phyloP scores from a whole-genome alignment of 805 yeast genomes.

The Torulaspora franciscae region DNA sequence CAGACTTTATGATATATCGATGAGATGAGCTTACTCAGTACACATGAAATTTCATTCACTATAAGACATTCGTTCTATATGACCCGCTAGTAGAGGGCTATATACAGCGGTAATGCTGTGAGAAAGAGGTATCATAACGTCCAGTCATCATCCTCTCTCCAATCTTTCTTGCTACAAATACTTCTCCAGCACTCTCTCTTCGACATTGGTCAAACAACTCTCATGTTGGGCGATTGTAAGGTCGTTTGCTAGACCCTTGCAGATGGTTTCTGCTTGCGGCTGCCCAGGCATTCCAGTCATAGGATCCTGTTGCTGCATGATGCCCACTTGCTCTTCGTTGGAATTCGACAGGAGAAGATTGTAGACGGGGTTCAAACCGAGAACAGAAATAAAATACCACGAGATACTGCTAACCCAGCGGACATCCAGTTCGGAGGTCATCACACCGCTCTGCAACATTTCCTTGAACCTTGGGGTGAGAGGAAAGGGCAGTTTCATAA shows the following conservation, averaged over 20 bases:
- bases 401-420: slow-evolving; percentile 91
- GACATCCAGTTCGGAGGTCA: slow-evolving; percentile 78
- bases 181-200: slow-evolving; percentile 44
- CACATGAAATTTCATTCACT: neutral
- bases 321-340: slow-evolving; percentile 30
- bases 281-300: slow-evolving; percentile 47
- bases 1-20: neutral
- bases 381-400: slow-evolving; percentile 87
- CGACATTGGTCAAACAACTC: slow-evolving; percentile 54
- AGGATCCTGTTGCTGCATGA: slow-evolving; percentile 27
- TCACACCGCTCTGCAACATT: slow-evolving; percentile 85
- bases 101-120: neutral
- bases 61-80: slow-evolving; percentile 2
- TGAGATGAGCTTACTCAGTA: slow-evolving; percentile 1
- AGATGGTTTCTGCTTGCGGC: slow-evolving; percentile 58
- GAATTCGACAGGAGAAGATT: slow-evolving; percentile 49
- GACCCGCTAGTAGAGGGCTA: neutral
- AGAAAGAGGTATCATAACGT: neutral
- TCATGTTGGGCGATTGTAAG: slow-evolving; percentile 58
- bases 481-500: slow-evolving; percentile 88
- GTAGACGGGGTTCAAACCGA: slow-evolving; percentile 79
- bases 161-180: slow-evolving; percentile 4
- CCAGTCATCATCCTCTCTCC: neutral
- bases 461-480: slow-evolving; percentile 83
- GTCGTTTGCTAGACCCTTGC: slow-evolving; percentile 68